Evolutionary conservation across 1,284 basidiomycete genomes (phyloP).

Genomic region (Chiua sp.): DNA sequence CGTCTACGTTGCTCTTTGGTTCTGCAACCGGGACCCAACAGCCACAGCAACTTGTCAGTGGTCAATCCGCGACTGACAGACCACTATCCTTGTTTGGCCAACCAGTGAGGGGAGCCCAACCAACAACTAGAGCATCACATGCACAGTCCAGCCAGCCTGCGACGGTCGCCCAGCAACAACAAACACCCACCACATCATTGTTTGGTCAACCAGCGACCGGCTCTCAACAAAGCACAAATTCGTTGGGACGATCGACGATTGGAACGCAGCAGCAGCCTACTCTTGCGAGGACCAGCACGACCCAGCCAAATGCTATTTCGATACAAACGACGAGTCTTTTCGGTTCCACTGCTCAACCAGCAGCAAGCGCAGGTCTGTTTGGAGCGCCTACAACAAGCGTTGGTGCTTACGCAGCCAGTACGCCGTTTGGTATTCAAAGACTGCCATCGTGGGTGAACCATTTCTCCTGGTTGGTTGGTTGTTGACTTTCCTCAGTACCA

Average conservation of each 20-base stretch:
- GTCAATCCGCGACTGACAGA: neutral
- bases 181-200: slow-evolving; percentile 17
- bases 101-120: slow-evolving; percentile 22
- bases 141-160: slow-evolving; percentile 21
- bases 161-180: neutral
- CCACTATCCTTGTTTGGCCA: slow-evolving; percentile 33
- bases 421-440: slow-evolving; percentile 46
- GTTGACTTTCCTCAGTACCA: slow-evolving; percentile 15
- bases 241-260: slow-evolving; percentile 37
- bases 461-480: neutral
- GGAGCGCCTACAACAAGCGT: slow-evolving; percentile 22
- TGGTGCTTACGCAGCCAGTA: slow-evolving; percentile 22
- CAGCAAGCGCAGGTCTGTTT: slow-evolving; percentile 31
- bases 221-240: too few relatives aligned
- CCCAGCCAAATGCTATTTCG: slow-evolving; percentile 17
- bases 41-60: slow-evolving; percentile 15
- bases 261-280: slow-evolving; percentile 32
- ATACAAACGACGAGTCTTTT: slow-evolving; percentile 30
- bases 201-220: slow-evolving; percentile 29
- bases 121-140: slow-evolving; percentile 23
- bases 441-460: slow-evolving; percentile 38
- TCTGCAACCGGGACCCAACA: slow-evolving; percentile 33
- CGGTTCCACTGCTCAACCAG: slow-evolving; percentile 25
- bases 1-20: slow-evolving; percentile 12
- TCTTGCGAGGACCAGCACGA: slow-evolving; percentile 12